Percentiles rank a stretch among this genome's conserved stretches.
phyloP scores from a whole-genome alignment of 306 rosid species.

The Castanea mollissima region DNA sequence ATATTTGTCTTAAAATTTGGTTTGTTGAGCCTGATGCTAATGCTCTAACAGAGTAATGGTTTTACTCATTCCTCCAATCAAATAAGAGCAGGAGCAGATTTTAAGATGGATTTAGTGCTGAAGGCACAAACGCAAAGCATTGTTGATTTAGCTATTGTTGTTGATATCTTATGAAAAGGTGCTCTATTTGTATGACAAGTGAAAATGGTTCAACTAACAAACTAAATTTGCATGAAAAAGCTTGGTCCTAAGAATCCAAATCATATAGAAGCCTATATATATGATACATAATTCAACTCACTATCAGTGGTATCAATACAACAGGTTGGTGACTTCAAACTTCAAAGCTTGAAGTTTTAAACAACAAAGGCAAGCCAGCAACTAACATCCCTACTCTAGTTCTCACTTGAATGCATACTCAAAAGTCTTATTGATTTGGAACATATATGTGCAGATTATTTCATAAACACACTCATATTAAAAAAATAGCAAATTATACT shows the following conservation, averaged over 20 bases:
- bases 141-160: neutral
- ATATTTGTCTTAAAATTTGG: no score
- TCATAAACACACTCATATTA: no score
- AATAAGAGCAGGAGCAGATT: neutral
- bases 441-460: neutral
- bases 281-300: neutral
- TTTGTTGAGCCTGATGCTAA: no score
- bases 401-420: neutral
- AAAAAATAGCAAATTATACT: no score
- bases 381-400: neutral
- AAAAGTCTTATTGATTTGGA: neutral
- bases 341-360: neutral
- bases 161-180: neutral
- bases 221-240: neutral
- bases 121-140: neutral
- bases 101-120: neutral
- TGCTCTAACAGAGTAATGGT: no score
- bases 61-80: neutral
- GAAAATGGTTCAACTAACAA: neutral
- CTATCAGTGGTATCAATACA: neutral
- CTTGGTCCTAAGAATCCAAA: neutral
- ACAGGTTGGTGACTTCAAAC: neutral
- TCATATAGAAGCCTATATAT: neutral
- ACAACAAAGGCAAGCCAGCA: neutral
- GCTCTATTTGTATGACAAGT: neutral